phyloP scores from a whole-genome alignment of 2,329 filamentous ascomycete genomes.

The Aspergillus ochraceoroseus region DNA sequence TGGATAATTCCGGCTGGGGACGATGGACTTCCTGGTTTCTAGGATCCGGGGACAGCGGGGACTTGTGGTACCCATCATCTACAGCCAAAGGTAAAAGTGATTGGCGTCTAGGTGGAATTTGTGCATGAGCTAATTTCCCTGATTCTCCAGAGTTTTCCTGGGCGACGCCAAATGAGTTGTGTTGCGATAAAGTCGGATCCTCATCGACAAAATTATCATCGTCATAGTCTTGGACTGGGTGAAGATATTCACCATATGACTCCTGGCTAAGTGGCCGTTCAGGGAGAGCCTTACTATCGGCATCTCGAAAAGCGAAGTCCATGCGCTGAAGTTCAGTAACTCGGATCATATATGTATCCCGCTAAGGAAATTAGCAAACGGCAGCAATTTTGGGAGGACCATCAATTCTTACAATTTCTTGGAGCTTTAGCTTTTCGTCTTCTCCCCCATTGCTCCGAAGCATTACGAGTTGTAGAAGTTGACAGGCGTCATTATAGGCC shows the following conservation, averaged over 20 bases:
- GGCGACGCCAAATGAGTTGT: conserved; percentile 39
- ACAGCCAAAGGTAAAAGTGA: conserved; percentile 37
- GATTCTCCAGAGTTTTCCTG: conserved; percentile 24
- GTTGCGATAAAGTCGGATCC: conserved; percentile 50
- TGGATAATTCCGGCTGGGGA: conserved; percentile 22
- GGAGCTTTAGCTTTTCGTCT: conserved; percentile 75
- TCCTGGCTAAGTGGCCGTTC: conserved; percentile 61
- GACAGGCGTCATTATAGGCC: conserved; percentile 87
- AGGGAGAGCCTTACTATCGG: conserved; percentile 70
- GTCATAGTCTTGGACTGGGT: conserved; percentile 34
- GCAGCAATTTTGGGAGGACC: background rate
- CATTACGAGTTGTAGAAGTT: conserved; percentile 81
- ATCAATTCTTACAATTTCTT: conserved; percentile 72
- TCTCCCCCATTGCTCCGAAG: conserved; percentile 76
- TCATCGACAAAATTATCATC: conserved; percentile 46
- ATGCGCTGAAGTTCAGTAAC: conserved; percentile 81
- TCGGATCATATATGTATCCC: conserved; percentile 81
- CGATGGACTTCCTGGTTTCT: conserved; percentile 47
- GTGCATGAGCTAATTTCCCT: conserved; percentile 25
- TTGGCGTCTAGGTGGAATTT: conserved; percentile 36
- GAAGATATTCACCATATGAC: conserved; percentile 42
- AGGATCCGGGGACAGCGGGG: conserved; percentile 10
- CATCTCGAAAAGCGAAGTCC: conserved; percentile 47
- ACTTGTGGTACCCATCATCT: conserved; percentile 26
- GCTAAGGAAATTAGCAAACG: conserved; percentile 47